Percentiles rank a stretch among this genome's conserved stretches.
Conservation (phyloP, 768 basidiomycete species). For the Megacollybia marginata region DNA sequence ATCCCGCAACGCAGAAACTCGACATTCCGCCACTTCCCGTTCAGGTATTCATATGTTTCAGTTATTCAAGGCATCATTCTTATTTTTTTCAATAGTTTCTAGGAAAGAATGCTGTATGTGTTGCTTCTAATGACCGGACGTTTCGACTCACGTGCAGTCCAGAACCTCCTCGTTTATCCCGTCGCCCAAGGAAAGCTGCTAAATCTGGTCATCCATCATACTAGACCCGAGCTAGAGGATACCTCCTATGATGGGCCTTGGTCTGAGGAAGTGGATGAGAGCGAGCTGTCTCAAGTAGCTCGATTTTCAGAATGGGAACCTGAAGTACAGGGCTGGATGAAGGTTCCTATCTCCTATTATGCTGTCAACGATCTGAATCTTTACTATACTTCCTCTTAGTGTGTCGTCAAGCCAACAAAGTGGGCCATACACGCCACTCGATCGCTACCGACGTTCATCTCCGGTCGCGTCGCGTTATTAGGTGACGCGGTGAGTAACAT, state of each 20-base stretch:
- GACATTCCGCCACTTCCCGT: neutral
- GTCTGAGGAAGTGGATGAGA: constrained; percentile 21
- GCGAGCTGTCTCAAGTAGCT: constrained; percentile 19
- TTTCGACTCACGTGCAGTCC: neutral
- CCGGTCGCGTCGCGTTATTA: constrained; percentile 23
- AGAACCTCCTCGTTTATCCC: constrained; percentile 35
- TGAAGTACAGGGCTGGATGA: constrained; percentile 26
- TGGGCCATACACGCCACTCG: constrained; percentile 25
- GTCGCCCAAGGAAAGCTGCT: constrained; percentile 30
- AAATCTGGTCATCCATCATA: constrained; percentile 30
- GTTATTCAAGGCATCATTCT: neutral
- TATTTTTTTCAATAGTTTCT: constrained; percentile 8
- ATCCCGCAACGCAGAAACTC: neutral
- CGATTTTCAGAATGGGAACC: constrained; percentile 29
- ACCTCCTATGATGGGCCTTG: constrained; percentile 19
- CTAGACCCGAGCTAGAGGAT: constrained; percentile 22
- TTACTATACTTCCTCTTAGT: constrained; percentile 8
- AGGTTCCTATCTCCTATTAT: constrained; percentile 16
- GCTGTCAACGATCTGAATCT: neutral
- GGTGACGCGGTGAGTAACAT: constrained; percentile 25
- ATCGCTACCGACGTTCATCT: constrained; percentile 20
- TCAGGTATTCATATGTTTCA: constrained; percentile 2
- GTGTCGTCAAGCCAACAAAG: constrained; percentile 14
- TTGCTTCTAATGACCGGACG: neutral
- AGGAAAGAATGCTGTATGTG: constrained; percentile 6